Evolutionary conservation across 2,329 filamentous ascomycete genomes (phyloP).

Genomic region (Arthrinium puccinioides): DNA sequence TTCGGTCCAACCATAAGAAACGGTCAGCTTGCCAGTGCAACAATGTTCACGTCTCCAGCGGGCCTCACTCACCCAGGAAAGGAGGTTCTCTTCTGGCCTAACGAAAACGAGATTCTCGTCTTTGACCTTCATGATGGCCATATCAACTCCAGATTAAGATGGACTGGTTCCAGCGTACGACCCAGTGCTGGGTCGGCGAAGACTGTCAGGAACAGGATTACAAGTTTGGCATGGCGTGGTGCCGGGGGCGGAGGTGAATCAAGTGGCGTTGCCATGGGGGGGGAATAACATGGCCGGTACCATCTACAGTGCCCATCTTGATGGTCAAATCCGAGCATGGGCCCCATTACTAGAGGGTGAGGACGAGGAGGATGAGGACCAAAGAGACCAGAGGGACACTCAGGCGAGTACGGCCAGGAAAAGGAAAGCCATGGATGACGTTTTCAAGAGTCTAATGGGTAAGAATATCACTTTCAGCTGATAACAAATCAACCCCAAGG

Average conservation of each 20-base stretch:
- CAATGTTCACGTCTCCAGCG: conserved; percentile 57
- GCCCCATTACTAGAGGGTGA: conserved; percentile 49
- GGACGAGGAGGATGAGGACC: conserved; percentile 40
- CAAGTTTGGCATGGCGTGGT: conserved; percentile 66
- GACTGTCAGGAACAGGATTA: conserved; percentile 60
- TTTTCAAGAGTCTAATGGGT: conserved; percentile 70
- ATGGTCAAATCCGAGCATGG: conserved; percentile 81
- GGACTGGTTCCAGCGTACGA: conserved; percentile 47
- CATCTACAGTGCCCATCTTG: conserved; percentile 74
- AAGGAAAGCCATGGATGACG: conserved; percentile 70
- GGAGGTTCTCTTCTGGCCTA: conserved; percentile 74
- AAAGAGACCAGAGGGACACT: conserved; percentile 30
- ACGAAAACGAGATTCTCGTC: conserved; percentile 70
- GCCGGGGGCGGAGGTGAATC: conserved; percentile 51
- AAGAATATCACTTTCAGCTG: conserved; percentile 57
- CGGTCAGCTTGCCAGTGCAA: conserved; percentile 51
- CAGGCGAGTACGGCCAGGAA: conserved; percentile 53
- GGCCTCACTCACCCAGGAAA: conserved; percentile 46
- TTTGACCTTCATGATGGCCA: conserved; percentile 74
- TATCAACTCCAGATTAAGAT: conserved; percentile 62
- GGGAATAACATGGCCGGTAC: conserved; percentile 43
- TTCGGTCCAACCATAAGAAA: conserved; percentile 83
- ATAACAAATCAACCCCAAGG: neutral
- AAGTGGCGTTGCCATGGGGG: conserved; percentile 53
- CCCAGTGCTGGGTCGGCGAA: conserved; percentile 41